Evolutionary conservation across 305 asterid species (phyloP), one percentile per base, ranked within the genome.

Genomic region (Salvia sclarea): DNA sequence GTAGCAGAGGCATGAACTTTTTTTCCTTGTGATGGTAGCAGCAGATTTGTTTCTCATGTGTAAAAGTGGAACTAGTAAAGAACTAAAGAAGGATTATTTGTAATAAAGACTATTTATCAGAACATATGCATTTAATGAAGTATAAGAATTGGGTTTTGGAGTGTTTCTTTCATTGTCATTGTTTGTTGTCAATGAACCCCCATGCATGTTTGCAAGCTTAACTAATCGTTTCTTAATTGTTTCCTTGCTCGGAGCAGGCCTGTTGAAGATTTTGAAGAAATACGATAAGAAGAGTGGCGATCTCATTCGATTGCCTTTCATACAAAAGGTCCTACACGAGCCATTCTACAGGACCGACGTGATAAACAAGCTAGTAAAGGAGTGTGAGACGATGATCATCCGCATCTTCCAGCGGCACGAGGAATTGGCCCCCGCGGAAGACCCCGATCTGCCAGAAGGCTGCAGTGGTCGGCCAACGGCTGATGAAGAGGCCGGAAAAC

Each of bases 231-330:
- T 57, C 69, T 11, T 59, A 65, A 1, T 68, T 41, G 6, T 47
- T 21, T 13, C 5, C 66, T 63, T 68, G 31, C 62, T 61, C 9
- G 68, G 70, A 54, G 64, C 79, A 81, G 83, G 85, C 30, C 75
- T 64, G 48, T 79, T 86, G 71, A 89, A 91, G 86, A 89, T 89
- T 35, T 59, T 89, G 80, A 91, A 89, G 85, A 91, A 91, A 73
- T 82, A 87, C 16, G 98, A 91, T 68, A 89, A 87, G 79, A 83
- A 76, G 81, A 91, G 88, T 30, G 93, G 94, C 4, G 88, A 83
- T 62, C 82, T 83, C 21, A 83, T 85, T 53, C 86, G 87, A 25
- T 61, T 80, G 76, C 91, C 90, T 73, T 89, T 87, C 78, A 83
- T 89, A 75, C 87, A 79, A 61, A 84, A 80, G 75, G 96, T 88